Conservation (phyloP, 1,139 yeast genomes). For the Kodamaea plutei region DNA sequence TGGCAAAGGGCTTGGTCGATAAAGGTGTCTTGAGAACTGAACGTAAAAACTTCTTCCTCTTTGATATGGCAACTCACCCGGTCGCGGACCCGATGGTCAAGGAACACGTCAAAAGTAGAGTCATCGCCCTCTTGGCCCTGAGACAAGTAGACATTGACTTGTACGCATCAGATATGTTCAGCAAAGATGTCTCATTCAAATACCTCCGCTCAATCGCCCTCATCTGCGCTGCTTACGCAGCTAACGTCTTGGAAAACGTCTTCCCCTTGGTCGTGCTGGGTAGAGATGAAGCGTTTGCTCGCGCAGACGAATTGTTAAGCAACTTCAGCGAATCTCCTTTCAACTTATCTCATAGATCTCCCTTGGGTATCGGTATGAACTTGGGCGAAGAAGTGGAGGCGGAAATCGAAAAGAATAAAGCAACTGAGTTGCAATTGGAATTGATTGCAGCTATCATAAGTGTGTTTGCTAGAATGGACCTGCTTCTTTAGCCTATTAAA, state of each 20-base stretch:
- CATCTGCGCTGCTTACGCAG: constrained; percentile 90
- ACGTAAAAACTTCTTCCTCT: constrained; percentile 85
- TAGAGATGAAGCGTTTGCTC: constrained; percentile 87
- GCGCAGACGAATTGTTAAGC: constrained; percentile 84
- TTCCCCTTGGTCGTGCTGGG: constrained; percentile 77
- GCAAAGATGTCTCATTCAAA: constrained; percentile 64
- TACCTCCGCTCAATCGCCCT: constrained; percentile 75
- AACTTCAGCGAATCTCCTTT: constrained; percentile 91
- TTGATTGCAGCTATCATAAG: constrained; percentile 83
- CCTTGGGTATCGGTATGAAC: constrained; percentile 74
- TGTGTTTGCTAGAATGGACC: constrained; percentile 60
- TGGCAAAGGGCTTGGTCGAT: constrained; percentile 95
- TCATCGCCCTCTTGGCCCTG: constrained; percentile 63
- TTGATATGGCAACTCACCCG: constrained; percentile 99
- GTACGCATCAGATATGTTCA: constrained; percentile 56
- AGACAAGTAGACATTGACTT: constrained; percentile 58
- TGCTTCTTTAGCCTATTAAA: constrained; percentile 28
- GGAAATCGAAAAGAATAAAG: constrained; percentile 61
- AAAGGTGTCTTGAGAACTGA: constrained; percentile 97
- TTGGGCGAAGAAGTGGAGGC: constrained; percentile 61
- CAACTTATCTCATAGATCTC: constrained; percentile 46
- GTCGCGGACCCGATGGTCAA: constrained; percentile 78
- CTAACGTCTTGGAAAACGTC: constrained; percentile 92
- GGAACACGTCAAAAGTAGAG: constrained; percentile 74
- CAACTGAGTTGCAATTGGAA: constrained; percentile 69